These are phyloP conservation scores for Astrephomene gubernaculifera DNA, from an alignment of 139 green algal genomes.

Conservation along the genomic window DNA sequence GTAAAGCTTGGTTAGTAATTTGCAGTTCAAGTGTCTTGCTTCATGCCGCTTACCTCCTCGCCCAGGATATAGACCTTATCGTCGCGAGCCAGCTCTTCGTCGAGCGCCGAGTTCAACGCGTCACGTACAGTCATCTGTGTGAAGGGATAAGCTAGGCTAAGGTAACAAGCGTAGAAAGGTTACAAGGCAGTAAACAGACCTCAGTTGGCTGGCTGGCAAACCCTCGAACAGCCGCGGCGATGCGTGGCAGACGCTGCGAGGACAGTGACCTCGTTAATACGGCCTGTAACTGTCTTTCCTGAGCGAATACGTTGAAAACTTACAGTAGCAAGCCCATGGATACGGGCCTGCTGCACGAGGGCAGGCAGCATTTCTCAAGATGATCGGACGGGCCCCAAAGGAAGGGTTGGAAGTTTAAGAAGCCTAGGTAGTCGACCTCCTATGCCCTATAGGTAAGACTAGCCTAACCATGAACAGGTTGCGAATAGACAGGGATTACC, in stretches of 20 bases:
- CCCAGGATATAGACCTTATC: constrained; percentile 96
- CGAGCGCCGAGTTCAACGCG: constrained; percentile 96
- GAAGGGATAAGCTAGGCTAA: not conserved
- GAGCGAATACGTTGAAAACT: too few species aligned
- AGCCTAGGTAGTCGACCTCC: too few species aligned
- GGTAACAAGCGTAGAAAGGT: not conserved
- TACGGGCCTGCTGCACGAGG: not conserved
- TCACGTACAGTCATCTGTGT: constrained; percentile 96
- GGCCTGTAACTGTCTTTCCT: too few species aligned
- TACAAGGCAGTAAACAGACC: not conserved
- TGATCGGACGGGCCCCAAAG: constrained; percentile 5
- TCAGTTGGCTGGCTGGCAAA: constrained; percentile 19
- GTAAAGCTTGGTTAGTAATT: too few species aligned
- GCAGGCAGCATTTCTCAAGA: constrained; percentile 15
- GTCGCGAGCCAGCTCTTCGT: constrained; percentile 97
- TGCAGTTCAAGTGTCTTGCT: not conserved
- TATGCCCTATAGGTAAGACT: too few species aligned
- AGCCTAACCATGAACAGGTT: too few species aligned
- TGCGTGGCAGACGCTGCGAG: constrained; percentile 3
- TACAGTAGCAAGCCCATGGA: constrained; percentile 11
- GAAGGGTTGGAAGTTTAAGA: not conserved
- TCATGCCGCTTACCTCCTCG: constrained; percentile 86
- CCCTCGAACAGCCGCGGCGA: not conserved
- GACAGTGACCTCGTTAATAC: not conserved
- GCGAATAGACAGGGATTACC: too few species aligned